Percentiles rank a stretch among this genome's conserved stretches.
These are phyloP conservation scores for Fusarium tuaranense DNA, from an alignment of 2,329 filamentous ascomycete species.

Conservation along the genomic window DNA sequence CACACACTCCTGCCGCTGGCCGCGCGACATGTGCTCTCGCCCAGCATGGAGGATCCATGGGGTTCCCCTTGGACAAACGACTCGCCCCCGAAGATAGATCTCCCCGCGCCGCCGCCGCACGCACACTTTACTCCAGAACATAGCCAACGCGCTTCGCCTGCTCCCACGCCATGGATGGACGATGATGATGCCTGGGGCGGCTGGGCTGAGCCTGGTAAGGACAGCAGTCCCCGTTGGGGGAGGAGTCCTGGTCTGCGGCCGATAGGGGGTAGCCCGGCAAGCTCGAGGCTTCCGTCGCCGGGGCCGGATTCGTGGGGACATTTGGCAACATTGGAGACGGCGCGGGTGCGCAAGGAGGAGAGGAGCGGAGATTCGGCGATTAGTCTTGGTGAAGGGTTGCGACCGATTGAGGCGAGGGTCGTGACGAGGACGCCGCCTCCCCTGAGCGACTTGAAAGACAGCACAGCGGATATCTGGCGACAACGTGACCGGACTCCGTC, in stretches of 20 bases:
- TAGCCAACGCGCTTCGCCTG: slow-evolving; percentile 41
- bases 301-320: slow-evolving; percentile 43
- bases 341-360: slow-evolving; percentile 31
- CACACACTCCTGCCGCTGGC: slow-evolving; percentile 19
- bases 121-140: slow-evolving; percentile 47
- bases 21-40: slow-evolving; percentile 50
- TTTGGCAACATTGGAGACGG: slow-evolving; percentile 32
- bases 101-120: slow-evolving; percentile 48
- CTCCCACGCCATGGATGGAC: slow-evolving; percentile 47
- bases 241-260: slow-evolving; percentile 49
- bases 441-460: slow-evolving; percentile 23
- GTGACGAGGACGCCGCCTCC: slow-evolving; percentile 27
- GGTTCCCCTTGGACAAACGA: slow-evolving; percentile 67
- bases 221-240: slow-evolving; percentile 47
- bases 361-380: slow-evolving; percentile 47
- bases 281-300: slow-evolving; percentile 46
- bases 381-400: slow-evolving; percentile 40
- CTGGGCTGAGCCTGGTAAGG: slow-evolving; percentile 48
- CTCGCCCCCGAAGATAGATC: slow-evolving; percentile 51
- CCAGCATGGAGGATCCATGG: slow-evolving; percentile 72
- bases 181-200: slow-evolving; percentile 52
- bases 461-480: slow-evolving; percentile 36
- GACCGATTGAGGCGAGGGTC: slow-evolving; percentile 20
- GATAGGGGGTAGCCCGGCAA: slow-evolving; percentile 38
- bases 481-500: slow-evolving; percentile 17